phyloP scores from a whole-genome alignment of 2,329 filamentous ascomycete species.

The Zymoseptoria tritici region DNA sequence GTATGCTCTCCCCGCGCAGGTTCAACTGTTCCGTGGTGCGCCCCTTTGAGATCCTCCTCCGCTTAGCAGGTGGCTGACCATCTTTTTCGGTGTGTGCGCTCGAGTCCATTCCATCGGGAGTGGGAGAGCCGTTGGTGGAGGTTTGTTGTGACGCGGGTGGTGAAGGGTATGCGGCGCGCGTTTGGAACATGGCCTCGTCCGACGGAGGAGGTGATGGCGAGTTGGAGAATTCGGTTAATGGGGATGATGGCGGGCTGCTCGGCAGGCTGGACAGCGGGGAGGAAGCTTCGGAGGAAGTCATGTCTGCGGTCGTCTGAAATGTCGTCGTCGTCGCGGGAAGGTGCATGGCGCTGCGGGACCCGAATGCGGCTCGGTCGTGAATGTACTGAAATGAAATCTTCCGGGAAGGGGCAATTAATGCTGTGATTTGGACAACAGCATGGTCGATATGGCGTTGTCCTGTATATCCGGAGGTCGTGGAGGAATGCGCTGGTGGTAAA shows the following conservation, averaged over 20 bases:
- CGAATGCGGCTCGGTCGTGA: neutral
- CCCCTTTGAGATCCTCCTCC: slow-evolving; percentile 59
- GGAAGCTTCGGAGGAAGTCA: slow-evolving; percentile 8
- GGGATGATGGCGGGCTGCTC: slow-evolving; percentile 19
- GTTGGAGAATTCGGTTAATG: slow-evolving; percentile 11
- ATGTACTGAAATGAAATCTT: neutral
- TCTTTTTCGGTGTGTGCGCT: slow-evolving; percentile 47
- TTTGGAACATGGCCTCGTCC: slow-evolving; percentile 13
- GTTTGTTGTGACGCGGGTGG: slow-evolving; percentile 39
- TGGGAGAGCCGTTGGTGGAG: slow-evolving; percentile 40
- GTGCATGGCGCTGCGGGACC: slow-evolving; percentile 2
- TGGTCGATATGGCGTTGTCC: neutral
- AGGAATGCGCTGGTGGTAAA: neutral
- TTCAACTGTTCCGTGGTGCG: slow-evolving; percentile 79
- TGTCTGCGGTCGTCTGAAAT: slow-evolving; percentile 11
- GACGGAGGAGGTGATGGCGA: slow-evolving; percentile 13
- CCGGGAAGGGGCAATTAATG: neutral
- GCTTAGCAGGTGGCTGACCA: slow-evolving; percentile 65
- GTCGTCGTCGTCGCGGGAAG: slow-evolving; percentile 10
- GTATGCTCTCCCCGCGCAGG: slow-evolving; percentile 49
- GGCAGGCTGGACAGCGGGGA: slow-evolving; percentile 21
- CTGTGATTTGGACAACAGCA: neutral
- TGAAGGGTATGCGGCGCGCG: slow-evolving; percentile 29
- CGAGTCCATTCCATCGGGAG: slow-evolving; percentile 39
- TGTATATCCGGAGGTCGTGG: neutral